phyloP scores from a whole-genome alignment of 495 filamentous ascomycete species.

The Talaromyces stipitatus region DNA sequence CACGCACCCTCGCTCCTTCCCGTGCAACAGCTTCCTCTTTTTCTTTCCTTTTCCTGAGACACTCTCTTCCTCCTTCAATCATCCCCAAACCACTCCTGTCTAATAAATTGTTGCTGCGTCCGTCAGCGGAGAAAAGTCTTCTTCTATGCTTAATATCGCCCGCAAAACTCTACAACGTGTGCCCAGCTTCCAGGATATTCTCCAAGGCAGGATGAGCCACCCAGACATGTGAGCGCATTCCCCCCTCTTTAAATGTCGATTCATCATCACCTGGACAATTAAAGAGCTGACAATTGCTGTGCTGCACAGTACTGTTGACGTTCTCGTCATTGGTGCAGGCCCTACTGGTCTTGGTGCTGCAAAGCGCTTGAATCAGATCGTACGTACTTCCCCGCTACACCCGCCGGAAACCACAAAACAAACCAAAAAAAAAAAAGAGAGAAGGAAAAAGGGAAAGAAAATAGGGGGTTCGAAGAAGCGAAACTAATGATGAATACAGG shows the following conservation, averaged over 20 bases:
- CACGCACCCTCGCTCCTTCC: not conserved
- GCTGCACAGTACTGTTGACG: constrained; percentile 71
- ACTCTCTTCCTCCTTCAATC: not conserved
- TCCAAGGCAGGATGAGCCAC: constrained; percentile 53
- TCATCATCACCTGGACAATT: not conserved
- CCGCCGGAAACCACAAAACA: no score
- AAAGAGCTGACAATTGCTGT: constrained; percentile 16
- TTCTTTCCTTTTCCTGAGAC: not conserved
- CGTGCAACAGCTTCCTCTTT: not conserved
- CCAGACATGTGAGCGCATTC: constrained; percentile 38
- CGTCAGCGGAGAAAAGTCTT: constrained; percentile 27
- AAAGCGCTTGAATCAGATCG: constrained; percentile 94
- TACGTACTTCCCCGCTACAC: constrained; percentile 37
- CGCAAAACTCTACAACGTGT: constrained; percentile 47
- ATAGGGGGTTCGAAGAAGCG: constrained; percentile 2
- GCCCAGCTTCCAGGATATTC: constrained; percentile 52
- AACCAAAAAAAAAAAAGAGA: no score
- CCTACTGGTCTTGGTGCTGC: constrained; percentile 95
- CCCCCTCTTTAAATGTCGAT: not conserved
- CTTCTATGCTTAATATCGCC: constrained; percentile 44
- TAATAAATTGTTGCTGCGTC: constrained; percentile 19
- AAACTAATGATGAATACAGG: constrained; percentile 39
- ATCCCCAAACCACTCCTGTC: constrained; percentile 5
- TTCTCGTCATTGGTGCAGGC: constrained; percentile 96
- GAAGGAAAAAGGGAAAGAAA: no score